A percentile compares a stretch with the other conserved stretches of the same genome.
These are phyloP conservation scores for Mortierella sp. DNA, from an alignment of 371 early-diverging fungal genomes.

Conservation along the genomic window DNA sequence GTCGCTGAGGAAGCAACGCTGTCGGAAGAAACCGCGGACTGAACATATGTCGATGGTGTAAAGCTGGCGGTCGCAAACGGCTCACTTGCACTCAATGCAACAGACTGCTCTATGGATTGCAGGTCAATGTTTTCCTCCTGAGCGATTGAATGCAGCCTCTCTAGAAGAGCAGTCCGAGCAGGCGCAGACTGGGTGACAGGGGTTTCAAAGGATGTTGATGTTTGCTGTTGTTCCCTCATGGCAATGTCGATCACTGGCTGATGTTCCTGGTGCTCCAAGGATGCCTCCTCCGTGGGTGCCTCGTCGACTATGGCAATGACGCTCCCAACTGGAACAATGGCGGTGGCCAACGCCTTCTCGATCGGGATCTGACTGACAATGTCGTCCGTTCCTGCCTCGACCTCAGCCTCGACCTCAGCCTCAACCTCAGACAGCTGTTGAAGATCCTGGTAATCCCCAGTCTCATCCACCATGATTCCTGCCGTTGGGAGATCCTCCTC, in stretches of 20 bases:
- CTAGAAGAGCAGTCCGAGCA: slow-evolving; percentile 13
- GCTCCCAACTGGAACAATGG: not conserved
- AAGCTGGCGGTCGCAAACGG: not conserved
- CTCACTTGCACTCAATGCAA: not conserved
- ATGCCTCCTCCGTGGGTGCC: not conserved
- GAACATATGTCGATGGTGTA: not conserved
- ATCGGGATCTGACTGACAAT: not conserved
- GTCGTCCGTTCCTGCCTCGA: not conserved
- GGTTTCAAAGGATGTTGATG: not conserved
- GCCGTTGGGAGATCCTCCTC: not conserved
- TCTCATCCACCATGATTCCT: not conserved
- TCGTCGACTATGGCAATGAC: not conserved
- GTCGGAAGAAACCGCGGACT: not conserved
- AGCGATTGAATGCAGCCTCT: slow-evolving; percentile 24
- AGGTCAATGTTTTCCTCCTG: slow-evolving; percentile 17
- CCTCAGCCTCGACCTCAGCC: too few relatives aligned
- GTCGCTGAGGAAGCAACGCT: not conserved
- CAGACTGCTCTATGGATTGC: not conserved
- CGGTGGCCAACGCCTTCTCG: not conserved
- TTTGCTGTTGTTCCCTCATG: not conserved
- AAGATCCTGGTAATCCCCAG: not conserved
- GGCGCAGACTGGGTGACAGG: not conserved
- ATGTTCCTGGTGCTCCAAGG: not conserved
- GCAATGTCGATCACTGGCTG: not conserved
- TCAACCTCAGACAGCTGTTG: not conserved